These are phyloP conservation scores for Penicillium cinerascens DNA, from an alignment of 495 filamentous ascomycete species.

Conservation along the genomic window DNA sequence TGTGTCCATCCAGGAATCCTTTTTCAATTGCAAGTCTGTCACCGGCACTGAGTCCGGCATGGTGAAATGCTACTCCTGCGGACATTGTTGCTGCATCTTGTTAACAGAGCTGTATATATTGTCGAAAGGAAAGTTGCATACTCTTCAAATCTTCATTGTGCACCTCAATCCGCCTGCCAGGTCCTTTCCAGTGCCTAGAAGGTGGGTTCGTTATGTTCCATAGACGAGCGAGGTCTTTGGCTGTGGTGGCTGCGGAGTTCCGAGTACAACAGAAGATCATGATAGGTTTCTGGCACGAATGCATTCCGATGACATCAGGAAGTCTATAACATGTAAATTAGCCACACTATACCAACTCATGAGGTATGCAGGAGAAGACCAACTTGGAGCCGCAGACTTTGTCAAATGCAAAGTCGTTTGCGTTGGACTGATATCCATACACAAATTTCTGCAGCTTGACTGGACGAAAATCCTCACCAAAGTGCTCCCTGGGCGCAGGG, in stretches of 20 bases:
- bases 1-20: constrained; percentile 67
- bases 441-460: constrained; percentile 86
- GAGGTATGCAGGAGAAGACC: constrained; percentile 11
- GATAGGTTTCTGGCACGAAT: constrained; percentile 78
- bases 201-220: constrained; percentile 55
- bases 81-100: constrained; percentile 47
- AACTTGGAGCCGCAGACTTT: constrained; percentile 70
- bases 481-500: constrained; percentile 71
- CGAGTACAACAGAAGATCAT: constrained; percentile 92
- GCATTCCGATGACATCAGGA: constrained; percentile 67
- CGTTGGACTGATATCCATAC: constrained; percentile 62
- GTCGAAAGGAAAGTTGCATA: constrained; percentile 18
- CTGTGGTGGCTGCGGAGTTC: constrained; percentile 72
- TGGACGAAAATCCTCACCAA: constrained; percentile 88
- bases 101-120: not conserved
- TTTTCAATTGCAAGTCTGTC: constrained; percentile 73
- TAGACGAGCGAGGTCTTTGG: constrained; percentile 64
- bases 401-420: constrained; percentile 88
- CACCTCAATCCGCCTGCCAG: constrained; percentile 52
- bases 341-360: not conserved
- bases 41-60: constrained; percentile 72
- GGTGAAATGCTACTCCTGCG: constrained; percentile 87
- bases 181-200: constrained; percentile 66
- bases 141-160: constrained; percentile 60
- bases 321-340: constrained; percentile 44